phyloP scores from a whole-genome alignment of 331 rosid genomes.

The Quercus tomentella region DNA sequence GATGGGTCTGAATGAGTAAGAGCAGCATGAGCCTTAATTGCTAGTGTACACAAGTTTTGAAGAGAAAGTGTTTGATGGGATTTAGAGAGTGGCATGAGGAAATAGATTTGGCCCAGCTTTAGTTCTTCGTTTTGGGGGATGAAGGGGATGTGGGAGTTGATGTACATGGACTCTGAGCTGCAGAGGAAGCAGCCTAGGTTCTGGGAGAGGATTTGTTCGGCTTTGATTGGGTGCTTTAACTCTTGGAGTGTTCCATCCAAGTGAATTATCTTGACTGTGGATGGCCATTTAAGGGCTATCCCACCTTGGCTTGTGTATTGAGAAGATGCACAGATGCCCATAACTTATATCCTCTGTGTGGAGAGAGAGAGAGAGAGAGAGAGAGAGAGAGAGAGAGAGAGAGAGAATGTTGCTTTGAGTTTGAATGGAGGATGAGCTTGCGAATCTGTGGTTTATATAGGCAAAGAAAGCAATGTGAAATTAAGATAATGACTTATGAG shows the following conservation, averaged over 20 bases:
- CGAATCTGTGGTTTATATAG: too few species aligned
- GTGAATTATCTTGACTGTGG: conserved; percentile 36
- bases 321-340: conserved; percentile 65
- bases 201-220: conserved; percentile 43
- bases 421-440: too few species aligned
- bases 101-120: conserved; percentile 51
- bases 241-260: conserved; percentile 53
- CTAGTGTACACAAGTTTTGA: conserved; percentile 47
- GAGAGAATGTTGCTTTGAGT: background rate
- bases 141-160: conserved; percentile 28
- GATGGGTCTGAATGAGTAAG: conserved; percentile 22
- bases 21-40: conserved; percentile 62
- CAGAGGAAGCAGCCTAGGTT: conserved; percentile 58
- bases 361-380: conserved; percentile 6
- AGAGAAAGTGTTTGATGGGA: conserved; percentile 46
- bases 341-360: background rate
- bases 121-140: conserved; percentile 42
- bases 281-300: background rate
- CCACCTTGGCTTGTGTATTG: conserved; percentile 13
- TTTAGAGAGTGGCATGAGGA: conserved; percentile 45
- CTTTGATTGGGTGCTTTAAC: conserved; percentile 31
- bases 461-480: too few species aligned
- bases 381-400: background rate
- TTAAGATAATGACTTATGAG: too few species aligned
- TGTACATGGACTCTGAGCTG: conserved; percentile 53